Evolutionary conservation across 225 moss, liverwort and hornwort genomes (phyloP).

Genomic region (Thuidium tamariscinum): DNA sequence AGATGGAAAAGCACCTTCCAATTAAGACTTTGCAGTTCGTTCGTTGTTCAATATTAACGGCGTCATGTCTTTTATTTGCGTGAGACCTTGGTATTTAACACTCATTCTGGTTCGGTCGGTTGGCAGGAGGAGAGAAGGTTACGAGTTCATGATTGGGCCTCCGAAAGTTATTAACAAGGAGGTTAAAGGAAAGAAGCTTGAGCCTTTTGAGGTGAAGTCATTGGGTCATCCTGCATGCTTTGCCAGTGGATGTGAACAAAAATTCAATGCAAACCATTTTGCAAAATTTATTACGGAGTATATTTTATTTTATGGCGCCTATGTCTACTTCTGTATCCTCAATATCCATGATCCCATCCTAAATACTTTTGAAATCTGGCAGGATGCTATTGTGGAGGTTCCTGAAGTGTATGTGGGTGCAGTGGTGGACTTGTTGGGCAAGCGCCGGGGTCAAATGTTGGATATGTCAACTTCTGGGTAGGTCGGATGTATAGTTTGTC

Average conservation of each 20-base stretch:
- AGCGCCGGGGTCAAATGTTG: slow-evolving; percentile 92
- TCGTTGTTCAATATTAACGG: background rate
- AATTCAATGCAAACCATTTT: background rate
- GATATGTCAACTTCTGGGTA: slow-evolving; percentile 84
- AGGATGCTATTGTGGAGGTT: slow-evolving; percentile 96
- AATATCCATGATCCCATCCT: background rate
- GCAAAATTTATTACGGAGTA: background rate
- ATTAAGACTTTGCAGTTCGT: background rate
- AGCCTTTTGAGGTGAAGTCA: slow-evolving; percentile 72
- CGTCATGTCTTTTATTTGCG: background rate
- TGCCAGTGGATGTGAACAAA: background rate
- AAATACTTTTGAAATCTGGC: background rate
- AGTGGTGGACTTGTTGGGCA: slow-evolving; percentile 84
- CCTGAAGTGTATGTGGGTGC: slow-evolving; percentile 86
- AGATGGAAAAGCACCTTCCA: background rate
- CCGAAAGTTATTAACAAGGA: slow-evolving; percentile 87
- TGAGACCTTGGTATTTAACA: background rate
- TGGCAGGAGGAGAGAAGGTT: slow-evolving; percentile 95
- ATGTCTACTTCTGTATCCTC: background rate
- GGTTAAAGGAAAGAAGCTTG: slow-evolving; percentile 62
- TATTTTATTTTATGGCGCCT: background rate
- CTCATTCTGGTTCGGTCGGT: background rate
- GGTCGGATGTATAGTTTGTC: background rate
- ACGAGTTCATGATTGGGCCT: slow-evolving; percentile 93
- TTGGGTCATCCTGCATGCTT: background rate